Conservation (phyloP, 805 yeast genomes). For the Candida hungchunana region DNA sequence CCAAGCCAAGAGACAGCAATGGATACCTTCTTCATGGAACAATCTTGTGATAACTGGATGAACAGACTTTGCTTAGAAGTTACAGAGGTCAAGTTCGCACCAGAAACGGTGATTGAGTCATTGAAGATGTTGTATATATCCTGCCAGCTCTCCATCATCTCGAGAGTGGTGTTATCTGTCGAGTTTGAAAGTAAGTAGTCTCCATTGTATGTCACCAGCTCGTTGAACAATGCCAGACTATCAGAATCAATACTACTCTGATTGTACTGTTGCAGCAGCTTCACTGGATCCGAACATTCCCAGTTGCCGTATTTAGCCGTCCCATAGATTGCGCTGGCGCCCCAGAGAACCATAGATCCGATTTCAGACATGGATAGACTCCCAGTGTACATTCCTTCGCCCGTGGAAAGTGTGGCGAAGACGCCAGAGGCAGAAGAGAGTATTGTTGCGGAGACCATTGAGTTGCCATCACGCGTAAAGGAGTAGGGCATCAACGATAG, state of each 20-base stretch:
- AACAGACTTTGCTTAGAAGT: conserved; percentile 11
- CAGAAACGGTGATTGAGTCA: conserved; percentile 8
- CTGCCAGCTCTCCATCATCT: conserved; percentile 2
- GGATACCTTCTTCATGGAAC: conserved; percentile 15
- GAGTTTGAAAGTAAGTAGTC: not conserved
- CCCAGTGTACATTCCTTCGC: conserved; percentile 6
- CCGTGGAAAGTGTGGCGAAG: conserved; percentile 2
- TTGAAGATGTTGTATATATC: conserved; percentile 4
- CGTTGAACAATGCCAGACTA: conserved; percentile 3
- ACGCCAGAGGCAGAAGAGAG: not conserved
- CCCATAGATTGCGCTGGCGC: conserved; percentile 23
- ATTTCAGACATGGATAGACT: conserved; percentile 18
- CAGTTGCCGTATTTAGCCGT: conserved; percentile 26
- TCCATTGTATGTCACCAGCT: conserved; percentile 3
- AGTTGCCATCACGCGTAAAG: conserved; percentile 5
- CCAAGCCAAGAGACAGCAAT: conserved; percentile 15
- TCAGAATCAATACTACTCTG: conserved; percentile 16
- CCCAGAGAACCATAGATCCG: conserved; percentile 20
- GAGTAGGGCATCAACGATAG: conserved; percentile 9
- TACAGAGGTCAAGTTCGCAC: conserved; percentile 10
- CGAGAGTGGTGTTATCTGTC: conserved; percentile 3
- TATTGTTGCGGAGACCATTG: conserved; percentile 10
- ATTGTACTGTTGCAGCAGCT: conserved; percentile 26
- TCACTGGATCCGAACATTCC: conserved; percentile 25
- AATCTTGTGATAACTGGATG: conserved; percentile 16